Evolutionary conservation across 1,284 basidiomycete genomes (phyloP).

Genomic region (Cryptococcus floricola): DNA sequence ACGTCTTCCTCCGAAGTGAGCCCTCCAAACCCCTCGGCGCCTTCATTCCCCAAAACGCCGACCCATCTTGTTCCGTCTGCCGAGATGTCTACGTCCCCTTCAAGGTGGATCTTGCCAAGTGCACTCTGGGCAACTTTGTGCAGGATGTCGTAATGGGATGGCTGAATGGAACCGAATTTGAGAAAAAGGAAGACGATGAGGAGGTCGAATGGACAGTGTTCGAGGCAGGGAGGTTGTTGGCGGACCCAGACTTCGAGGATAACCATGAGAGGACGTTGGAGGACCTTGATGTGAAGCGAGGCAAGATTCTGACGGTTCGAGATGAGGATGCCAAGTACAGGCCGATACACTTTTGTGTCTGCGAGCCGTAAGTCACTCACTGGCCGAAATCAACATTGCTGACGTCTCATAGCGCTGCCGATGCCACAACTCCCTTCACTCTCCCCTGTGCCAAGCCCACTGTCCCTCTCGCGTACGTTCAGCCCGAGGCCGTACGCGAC

Average conservation of each 20-base stretch:
- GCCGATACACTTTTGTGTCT: conserved; percentile 69
- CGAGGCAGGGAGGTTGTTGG: conserved; percentile 63
- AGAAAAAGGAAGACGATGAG: conserved; percentile 56
- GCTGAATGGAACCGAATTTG: conserved; percentile 42
- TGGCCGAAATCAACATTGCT: not conserved
- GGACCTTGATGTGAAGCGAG: conserved; percentile 40
- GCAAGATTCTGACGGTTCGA: conserved; percentile 76
- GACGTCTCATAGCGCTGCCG: not conserved
- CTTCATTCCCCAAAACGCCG: conserved; percentile 60
- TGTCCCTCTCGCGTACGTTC: conserved; percentile 8
- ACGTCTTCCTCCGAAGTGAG: conserved; percentile 71
- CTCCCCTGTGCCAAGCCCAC: conserved; percentile 11
- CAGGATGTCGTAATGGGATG: conserved; percentile 54
- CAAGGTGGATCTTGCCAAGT: conserved; percentile 62
- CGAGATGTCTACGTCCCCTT: conserved; percentile 76
- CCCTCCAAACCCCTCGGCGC: conserved; percentile 68
- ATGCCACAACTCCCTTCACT: conserved; percentile 8
- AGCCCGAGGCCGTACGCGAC: conserved; percentile 2
- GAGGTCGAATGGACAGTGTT: conserved; percentile 69
- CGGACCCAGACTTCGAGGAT: conserved; percentile 47
- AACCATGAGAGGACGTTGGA: conserved; percentile 42
- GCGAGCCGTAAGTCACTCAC: conserved; percentile 60
- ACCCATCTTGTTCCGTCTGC: conserved; percentile 76
- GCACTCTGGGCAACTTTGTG: conserved; percentile 70
- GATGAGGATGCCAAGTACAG: conserved; percentile 65